Percentiles rank a stretch among this genome's conserved stretches.
These are phyloP conservation scores for Candida pseudofarinosa DNA, from an alignment of 805 yeast genomes.

Conservation along the genomic window DNA sequence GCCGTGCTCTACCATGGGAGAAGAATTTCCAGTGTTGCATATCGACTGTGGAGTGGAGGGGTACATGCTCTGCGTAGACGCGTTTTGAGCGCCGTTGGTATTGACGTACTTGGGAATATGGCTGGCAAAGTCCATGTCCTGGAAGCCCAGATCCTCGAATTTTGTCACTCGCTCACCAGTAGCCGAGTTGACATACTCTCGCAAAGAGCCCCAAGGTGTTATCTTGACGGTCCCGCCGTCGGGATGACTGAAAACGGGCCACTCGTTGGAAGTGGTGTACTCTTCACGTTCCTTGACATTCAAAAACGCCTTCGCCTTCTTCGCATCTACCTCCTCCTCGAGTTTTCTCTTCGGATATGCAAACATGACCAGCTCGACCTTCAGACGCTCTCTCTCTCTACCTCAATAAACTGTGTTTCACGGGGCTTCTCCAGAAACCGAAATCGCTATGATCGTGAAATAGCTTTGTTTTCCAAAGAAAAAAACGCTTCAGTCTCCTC, in stretches of 20 bases:
- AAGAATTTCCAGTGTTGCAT: constrained; percentile 6
- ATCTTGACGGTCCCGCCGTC: constrained; percentile 60
- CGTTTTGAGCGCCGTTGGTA: constrained; percentile 1
- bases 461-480: too few species aligned
- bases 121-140: constrained; percentile 15
- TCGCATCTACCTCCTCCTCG: constrained; percentile 11
- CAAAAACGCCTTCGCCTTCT: constrained; percentile 12
- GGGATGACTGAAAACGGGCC: constrained; percentile 57
- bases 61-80: constrained; percentile 4
- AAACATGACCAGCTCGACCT: constrained; percentile 4
- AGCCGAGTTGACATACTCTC: constrained; percentile 36
- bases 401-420: too few species aligned
- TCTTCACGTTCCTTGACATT: constrained; percentile 11
- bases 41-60: constrained; percentile 26
- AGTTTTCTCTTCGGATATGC: constrained; percentile 13
- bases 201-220: constrained; percentile 60
- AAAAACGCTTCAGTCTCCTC: too few species aligned
- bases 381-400: neutral
- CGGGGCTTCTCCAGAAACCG: too few species aligned
- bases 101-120: neutral
- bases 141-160: constrained; percentile 42
- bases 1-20: constrained; percentile 7
- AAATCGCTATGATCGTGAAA: too few species aligned
- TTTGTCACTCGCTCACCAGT: constrained; percentile 44
- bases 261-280: constrained; percentile 33